phyloP scores from a whole-genome alignment of 305 asterid genomes.

The Solanum hybrid region DNA sequence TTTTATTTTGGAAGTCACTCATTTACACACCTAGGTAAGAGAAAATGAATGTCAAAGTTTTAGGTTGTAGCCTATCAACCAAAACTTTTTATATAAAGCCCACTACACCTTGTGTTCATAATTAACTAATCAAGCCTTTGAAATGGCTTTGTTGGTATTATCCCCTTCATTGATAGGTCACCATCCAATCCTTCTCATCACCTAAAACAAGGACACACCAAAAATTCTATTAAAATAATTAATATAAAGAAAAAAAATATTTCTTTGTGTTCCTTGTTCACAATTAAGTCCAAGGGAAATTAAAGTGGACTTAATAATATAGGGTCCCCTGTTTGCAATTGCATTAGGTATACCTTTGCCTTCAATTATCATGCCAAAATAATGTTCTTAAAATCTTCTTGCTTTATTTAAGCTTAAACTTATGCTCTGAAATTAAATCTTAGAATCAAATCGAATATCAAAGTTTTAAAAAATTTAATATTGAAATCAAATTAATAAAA shows the following conservation, averaged over 20 bases:
- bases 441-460: background rate
- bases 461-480: background rate
- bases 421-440: background rate
- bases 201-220: slow-evolving; percentile 43
- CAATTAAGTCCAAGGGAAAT: slow-evolving; percentile 20
- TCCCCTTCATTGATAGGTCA: slow-evolving; percentile 78
- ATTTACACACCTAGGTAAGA: background rate
- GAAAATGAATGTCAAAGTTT: background rate
- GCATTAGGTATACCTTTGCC: slow-evolving; percentile 14
- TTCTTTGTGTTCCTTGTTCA: slow-evolving; percentile 11
- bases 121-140: slow-evolving; percentile 24
- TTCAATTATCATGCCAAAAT: slow-evolving; percentile 1
- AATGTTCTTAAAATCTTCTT: background rate
- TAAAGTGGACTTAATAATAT: slow-evolving; percentile 12
- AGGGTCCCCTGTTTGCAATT: slow-evolving; percentile 2
- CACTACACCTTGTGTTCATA: background rate
- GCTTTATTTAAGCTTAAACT: background rate
- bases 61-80: background rate
- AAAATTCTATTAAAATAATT: slow-evolving; percentile 35
- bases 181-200: slow-evolving; percentile 73
- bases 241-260: slow-evolving; percentile 13
- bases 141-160: slow-evolving; percentile 69
- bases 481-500: background rate
- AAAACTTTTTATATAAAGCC: background rate
- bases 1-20: background rate